A percentile compares a stretch with the other conserved stretches of the same genome.
phyloP scores from a whole-genome alignment of 1,139 yeast species.

The Geotrichum fermentans region DNA sequence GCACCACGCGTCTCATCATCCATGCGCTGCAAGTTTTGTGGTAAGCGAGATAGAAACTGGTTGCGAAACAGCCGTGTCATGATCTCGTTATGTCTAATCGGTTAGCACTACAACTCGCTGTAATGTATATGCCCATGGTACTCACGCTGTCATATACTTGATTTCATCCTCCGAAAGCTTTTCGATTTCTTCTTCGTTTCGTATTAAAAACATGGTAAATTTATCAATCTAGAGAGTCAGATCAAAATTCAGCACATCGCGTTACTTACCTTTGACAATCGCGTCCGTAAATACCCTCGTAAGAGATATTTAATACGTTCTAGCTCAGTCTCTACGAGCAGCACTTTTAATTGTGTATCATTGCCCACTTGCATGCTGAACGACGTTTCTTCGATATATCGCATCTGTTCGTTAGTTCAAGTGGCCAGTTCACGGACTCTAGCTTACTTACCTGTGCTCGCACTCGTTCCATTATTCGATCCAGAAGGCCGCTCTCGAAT shows the following conservation, averaged over 20 bases:
- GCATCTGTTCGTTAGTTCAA: slow-evolving; percentile 41
- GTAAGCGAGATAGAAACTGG: slow-evolving; percentile 63
- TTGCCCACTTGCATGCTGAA: slow-evolving; percentile 50
- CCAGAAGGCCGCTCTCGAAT: slow-evolving; percentile 58
- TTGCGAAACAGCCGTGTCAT: slow-evolving; percentile 61
- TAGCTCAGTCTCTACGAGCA: slow-evolving; percentile 85
- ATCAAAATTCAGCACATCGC: background rate
- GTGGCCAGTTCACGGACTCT: background rate
- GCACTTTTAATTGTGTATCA: slow-evolving; percentile 71
- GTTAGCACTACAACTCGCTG: too few species aligned
- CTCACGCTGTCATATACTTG: slow-evolving; percentile 49
- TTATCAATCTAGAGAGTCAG: slow-evolving; percentile 49
- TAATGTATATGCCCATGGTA: too few species aligned
- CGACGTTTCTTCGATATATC: slow-evolving; percentile 58
- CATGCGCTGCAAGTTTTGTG: slow-evolving; percentile 60
- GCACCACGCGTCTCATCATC: slow-evolving; percentile 76
- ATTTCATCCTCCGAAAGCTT: slow-evolving; percentile 57
- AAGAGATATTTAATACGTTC: slow-evolving; percentile 80
- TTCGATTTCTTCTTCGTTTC: slow-evolving; percentile 31
- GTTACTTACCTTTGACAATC: slow-evolving; percentile 43
- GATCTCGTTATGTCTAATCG: slow-evolving; percentile 64
- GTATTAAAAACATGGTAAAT: slow-evolving; percentile 52
- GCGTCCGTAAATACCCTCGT: slow-evolving; percentile 70
- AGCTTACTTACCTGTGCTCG: slow-evolving; percentile 46
- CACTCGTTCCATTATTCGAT: slow-evolving; percentile 53